Evolutionary conservation across 805 yeast genomes (phyloP).

Genomic region (Cyberlindnera lachancei): DNA sequence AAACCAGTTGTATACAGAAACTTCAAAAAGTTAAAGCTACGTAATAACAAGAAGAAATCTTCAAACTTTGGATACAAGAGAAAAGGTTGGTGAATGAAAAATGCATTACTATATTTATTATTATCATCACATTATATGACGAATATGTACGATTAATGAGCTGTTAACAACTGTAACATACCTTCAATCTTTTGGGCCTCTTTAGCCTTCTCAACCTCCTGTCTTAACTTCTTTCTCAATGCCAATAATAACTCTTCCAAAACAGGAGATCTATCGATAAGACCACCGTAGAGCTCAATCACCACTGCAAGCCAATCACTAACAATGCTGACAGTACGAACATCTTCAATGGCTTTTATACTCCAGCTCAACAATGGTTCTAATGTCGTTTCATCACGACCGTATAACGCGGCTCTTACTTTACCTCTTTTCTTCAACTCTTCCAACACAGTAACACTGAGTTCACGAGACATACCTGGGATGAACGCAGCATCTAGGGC

Average conservation of each 20-base stretch:
- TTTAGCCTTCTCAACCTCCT: slow-evolving; percentile 69
- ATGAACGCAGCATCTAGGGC: slow-evolving; percentile 84
- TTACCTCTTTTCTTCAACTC: slow-evolving; percentile 89
- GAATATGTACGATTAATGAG: no score
- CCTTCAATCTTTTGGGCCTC: slow-evolving; percentile 90
- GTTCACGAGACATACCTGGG: slow-evolving; percentile 71
- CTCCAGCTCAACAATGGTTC: slow-evolving; percentile 89
- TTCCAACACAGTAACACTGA: slow-evolving; percentile 72
- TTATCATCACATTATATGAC: no score
- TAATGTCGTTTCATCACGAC: slow-evolving; percentile 78
- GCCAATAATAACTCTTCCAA: slow-evolving; percentile 64
- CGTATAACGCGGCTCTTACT: slow-evolving; percentile 68
- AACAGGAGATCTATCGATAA: slow-evolving; percentile 67
- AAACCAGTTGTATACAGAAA: slow-evolving; percentile 26
- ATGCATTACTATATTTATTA: no score
- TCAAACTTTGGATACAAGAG: slow-evolving; percentile 33
- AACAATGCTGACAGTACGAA: slow-evolving; percentile 49
- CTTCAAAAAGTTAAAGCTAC: slow-evolving; percentile 45
- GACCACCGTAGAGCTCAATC: slow-evolving; percentile 65
- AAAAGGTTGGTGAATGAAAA: slow-evolving; percentile 15
- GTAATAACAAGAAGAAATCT: slow-evolving; percentile 26
- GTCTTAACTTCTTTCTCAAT: slow-evolving; percentile 51
- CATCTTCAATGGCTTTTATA: slow-evolving; percentile 66
- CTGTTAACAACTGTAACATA: slow-evolving; percentile 80
- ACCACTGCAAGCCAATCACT: slow-evolving; percentile 74